phyloP scores from a whole-genome alignment of 106 monocot genomes.

The Iris macrosiphon region DNA sequence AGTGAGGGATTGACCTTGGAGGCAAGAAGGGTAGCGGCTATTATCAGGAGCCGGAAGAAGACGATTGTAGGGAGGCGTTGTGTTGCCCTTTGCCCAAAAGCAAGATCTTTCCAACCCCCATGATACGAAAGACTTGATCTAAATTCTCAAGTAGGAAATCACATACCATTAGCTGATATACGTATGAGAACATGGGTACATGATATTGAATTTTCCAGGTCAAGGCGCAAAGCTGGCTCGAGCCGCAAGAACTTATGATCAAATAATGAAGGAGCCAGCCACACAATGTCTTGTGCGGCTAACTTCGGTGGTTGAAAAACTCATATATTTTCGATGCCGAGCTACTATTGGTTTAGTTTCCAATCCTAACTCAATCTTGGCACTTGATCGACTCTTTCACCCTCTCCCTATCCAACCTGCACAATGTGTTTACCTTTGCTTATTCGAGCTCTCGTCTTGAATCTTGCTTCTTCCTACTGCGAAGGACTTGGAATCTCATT shows the following conservation, averaged over 20 bases:
- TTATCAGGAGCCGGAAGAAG: too few relatives aligned
- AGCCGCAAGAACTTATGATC: conserved; percentile 26
- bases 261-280: conserved; percentile 29
- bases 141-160: conserved; percentile 28
- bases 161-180: conserved; percentile 22
- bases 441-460: too few relatives aligned
- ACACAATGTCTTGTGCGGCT: conserved; percentile 19
- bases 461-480: too few relatives aligned
- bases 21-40: too few relatives aligned
- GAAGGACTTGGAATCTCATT: too few relatives aligned
- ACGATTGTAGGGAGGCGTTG: too few relatives aligned
- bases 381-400: too few relatives aligned
- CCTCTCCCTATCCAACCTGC: too few relatives aligned
- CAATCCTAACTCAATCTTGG: conserved; percentile 22
- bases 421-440: too few relatives aligned
- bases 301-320: conserved; percentile 27
- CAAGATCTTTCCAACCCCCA: too few relatives aligned
- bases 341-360: conserved; percentile 31
- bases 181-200: conserved; percentile 34
- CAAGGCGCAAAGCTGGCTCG: conserved; percentile 35
- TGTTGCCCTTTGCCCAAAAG: too few relatives aligned
- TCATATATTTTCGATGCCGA: conserved; percentile 22
- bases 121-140: conserved; percentile 26
- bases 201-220: conserved; percentile 31
- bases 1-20: too few relatives aligned